Conservation (phyloP, 805 yeast genomes). For the Myxozyma udenii region DNA sequence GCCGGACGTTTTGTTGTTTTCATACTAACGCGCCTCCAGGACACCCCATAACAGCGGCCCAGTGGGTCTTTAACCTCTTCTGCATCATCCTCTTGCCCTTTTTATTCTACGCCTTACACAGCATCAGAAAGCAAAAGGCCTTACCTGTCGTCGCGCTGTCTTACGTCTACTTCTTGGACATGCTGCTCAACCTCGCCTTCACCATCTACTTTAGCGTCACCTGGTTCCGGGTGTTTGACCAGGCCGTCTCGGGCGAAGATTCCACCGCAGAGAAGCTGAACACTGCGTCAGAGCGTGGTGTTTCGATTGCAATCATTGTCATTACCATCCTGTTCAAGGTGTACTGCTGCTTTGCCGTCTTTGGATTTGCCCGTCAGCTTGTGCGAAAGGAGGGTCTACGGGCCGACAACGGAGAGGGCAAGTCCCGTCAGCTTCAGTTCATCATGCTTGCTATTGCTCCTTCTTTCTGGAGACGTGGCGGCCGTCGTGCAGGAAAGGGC, state of each 20-base stretch:
- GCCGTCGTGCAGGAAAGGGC: conserved; percentile 29
- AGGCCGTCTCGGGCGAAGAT: not conserved
- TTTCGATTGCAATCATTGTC: conserved; percentile 30
- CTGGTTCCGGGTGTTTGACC: conserved; percentile 54
- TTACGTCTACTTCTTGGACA: conserved; percentile 62
- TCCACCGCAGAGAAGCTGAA: conserved; percentile 15
- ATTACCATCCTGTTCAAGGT: conserved; percentile 24
- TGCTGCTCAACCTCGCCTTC: conserved; percentile 62
- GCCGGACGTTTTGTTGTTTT: not conserved
- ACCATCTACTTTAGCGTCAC: conserved; percentile 68
- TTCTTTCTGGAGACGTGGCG: conserved; percentile 25
- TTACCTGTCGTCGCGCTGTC: conserved; percentile 62
- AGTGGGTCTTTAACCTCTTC: conserved; percentile 72
- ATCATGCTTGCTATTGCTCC: conserved; percentile 18
- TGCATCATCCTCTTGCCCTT: conserved; percentile 63
- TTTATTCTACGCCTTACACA: conserved; percentile 56
- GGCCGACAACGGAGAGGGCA: conserved; percentile 34
- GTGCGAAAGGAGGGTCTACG: conserved; percentile 44
- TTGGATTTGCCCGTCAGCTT: conserved; percentile 56
- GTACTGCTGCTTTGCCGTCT: conserved; percentile 30
- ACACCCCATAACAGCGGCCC: conserved; percentile 76
- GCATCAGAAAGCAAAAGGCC: conserved; percentile 54
- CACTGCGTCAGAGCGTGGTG: conserved; percentile 28
- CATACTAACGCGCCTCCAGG: conserved; percentile 42
- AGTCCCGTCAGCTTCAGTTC: conserved; percentile 13